Base-by-base conservation (phyloP, 1,284 basidiomycete genomes). In the Termitomyces sp. region DNA sequence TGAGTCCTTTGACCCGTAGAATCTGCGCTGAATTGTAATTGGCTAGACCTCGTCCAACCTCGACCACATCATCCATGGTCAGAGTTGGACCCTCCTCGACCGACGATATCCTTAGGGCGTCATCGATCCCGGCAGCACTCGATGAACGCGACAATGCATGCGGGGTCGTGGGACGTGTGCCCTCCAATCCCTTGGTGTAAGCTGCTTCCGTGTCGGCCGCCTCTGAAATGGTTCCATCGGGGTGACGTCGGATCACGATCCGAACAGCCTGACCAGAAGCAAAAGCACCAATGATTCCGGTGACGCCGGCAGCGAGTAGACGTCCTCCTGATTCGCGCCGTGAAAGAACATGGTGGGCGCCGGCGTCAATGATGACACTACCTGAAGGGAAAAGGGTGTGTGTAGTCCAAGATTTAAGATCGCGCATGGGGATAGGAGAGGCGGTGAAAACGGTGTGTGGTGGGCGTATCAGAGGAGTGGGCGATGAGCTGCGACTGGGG, bases 21-120 rank as follows among this genome's bases (percentile, higher is more conserved):
- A 98, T 94, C 70, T 98, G 95, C 42, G 85, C 87, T 42, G 90
- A 96, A 66, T 97, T 98, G 68, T 98, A 99, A 72, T 96, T 98
- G 9, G 93, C 93, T 43, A 98, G 74, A 0, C 96, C 97, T 42
- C 95, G 82, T 0, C 95, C 97, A 28, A 99, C 91, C 68, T 98
- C 95, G 42, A 92, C 75, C 28, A 93, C 76, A 62, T 96, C 90
- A 75, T 63, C 60, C 40, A 67, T 67, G 9, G 61, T 60, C 42
- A 61, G 41, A 45, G 61, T 61, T 12, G 62, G 44, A 47, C 68
- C 67, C 53, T 68, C 56, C 34, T 34, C 61, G 57, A 26, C 59
- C 58, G 62, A 49, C 10, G 64, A 61, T 5, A 62, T 58, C 26
- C 62, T 69, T 41, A 67, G 61, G 12, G 44, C 41, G 33, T 75